Evolutionary conservation across 805 yeast species (phyloP), one percentile per base, ranked within the genome.

Genomic region (Wickerhamiella musiphila): DNA sequence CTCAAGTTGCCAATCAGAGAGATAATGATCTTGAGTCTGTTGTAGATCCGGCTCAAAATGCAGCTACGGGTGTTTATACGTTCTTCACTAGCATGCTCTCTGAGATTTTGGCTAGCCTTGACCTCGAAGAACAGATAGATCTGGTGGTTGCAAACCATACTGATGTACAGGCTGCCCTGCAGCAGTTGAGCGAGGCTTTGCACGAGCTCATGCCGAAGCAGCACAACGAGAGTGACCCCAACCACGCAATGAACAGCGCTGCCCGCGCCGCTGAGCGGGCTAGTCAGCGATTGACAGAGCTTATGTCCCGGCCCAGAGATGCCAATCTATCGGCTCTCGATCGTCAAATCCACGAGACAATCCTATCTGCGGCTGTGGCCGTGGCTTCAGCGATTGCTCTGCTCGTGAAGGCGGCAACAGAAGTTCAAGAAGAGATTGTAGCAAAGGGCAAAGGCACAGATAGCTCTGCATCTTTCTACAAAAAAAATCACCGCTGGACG

Each of bases 401-500:
- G 21, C 65, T 82, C 44, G 73, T 83, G 33, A 58, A 62, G 40
- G 75, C 90, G 3, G 79, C 93, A 2, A 72, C 81, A 17, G 82
- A 70, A 22, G 71, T 86, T 14, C 94, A 82, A 53, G 56, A 67
- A 35, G 94, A 82, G 53, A 81, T 82, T 48, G 86, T 75, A 5
- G 65, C 70, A 35, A 68, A 66, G 37, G 81, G 79, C 26, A 63
- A 65, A 36, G 86, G 86, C 3, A 52, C 70, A 0, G 70, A 65
- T 29, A 61, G 79, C 2, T 62, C 70, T 36, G 69, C 82, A 10
- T 78, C 77, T 28, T 82, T 75, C 52, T 83, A 83, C 56, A 78
- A 75, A 51, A 81, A 79, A 54, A 78, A 82, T 52, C 82, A 73
- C 53, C 66, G 86, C 45, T 82, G 94, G 94, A 79, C 94, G 0